Percentiles rank a stretch among this genome's conserved stretches.
Conservation (phyloP, 139 green algal genomes). For the Closterium sp. region DNA sequence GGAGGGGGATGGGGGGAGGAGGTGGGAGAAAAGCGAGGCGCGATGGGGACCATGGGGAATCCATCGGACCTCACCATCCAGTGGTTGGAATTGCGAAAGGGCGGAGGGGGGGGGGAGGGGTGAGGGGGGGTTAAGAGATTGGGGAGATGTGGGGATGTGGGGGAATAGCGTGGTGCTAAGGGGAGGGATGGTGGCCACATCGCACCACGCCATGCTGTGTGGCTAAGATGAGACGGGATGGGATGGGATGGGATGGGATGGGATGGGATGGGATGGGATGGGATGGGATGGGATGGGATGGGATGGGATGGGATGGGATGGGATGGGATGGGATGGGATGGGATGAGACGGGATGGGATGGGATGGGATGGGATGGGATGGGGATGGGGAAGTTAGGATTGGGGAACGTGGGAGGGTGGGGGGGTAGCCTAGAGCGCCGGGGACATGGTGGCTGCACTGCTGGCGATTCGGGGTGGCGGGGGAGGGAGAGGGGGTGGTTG, state of each 20-base stretch:
- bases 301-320: no score
- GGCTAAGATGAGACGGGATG: no score
- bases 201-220: slow-evolving; percentile 64
- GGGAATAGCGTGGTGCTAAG: no score
- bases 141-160: no score
- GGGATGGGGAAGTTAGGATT: no score
- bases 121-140: neutral
- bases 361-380: neutral
- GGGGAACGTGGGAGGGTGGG: no score
- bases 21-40: neutral
- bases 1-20: neutral
- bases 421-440: no score
- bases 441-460: neutral
- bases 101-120: neutral
- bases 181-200: slow-evolving; percentile 40
- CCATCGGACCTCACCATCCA: slow-evolving; percentile 68
- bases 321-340: neutral
- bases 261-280: no score
- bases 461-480: neutral
- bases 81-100: no score
- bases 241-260: no score
- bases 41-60: slow-evolving; percentile 64
- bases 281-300: no score
- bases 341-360: neutral
- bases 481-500: neutral